Evolutionary conservation across 2,329 filamentous ascomycete genomes (phyloP), one percentile per base, ranked within the genome.

Genomic region (Metarhizium anisopliae): DNA sequence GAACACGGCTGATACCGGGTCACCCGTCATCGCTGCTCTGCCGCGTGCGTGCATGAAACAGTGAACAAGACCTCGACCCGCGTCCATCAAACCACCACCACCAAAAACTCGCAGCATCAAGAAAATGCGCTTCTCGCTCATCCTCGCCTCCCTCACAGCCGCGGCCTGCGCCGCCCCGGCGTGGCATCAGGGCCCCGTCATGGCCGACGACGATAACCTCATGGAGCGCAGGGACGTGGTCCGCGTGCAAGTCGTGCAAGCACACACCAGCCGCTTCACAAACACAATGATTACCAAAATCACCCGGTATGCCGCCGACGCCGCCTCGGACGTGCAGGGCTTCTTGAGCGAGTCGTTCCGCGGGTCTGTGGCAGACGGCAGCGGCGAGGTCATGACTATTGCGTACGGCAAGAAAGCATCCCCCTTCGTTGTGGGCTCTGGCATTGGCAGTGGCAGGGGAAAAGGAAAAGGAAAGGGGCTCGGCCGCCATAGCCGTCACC

Each of bases 301-400:
- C 47, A 59, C 57, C 47, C 55, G 40, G n/a, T 55, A 55, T 18
- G 53, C 55, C 18, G 11, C 51, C n/a, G 38, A 51, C 14, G 30
- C 47, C 3, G 53, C 60, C 1, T 60, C 60, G 13, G 61, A 62
- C 2, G 52, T 53, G 4, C 52, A 38, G 13, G 52, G 45, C 11
- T 62, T 59, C 43, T 25, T 56, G 13, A n/a, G 32, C 32, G 49
- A 50, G 43, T 49, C 53, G 8, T 54, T 51, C 20, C 51, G 50
- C 7, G 51, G 49, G 30, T 57, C 56, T 55, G 58, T 61, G 42
- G 45, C 56, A 13, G 59, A 64, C 20, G 29, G 52, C 49, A 59
- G 62, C n/a, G 60, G 58, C 43, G 57, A 63, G 2, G 5, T 63
- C 25, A 47, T 63, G 51, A 38, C 58, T 2, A 14, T 56, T 3